Evolutionary conservation across 768 basidiomycete species (phyloP), one percentile per base, ranked within the genome.

Genomic region (Lentinus brumalis): DNA sequence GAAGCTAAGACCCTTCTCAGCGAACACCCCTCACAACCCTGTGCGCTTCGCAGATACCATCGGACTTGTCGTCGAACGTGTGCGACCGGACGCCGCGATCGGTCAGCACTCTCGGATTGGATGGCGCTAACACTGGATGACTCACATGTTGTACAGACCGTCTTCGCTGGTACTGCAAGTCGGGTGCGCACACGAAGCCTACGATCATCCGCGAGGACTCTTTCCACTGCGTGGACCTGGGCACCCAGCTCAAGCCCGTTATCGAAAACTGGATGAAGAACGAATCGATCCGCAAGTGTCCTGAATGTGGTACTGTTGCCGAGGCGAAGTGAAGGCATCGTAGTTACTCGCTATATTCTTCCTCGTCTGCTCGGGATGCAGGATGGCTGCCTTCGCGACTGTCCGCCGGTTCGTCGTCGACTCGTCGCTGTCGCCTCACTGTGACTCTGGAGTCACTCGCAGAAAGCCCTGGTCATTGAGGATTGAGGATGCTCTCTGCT

Each of bases 11-110:
- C 0, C 1, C 14, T 15, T 15, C 26, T 26, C 65, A 96, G 96
- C 87, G 0, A 97, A 98, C 71, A 97, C 93, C 0, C 96, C 96
- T 0, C 96, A 99, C 75, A 97, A 96, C 69, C 96, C 96, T 6
- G 89, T 96, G 31, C 85, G 96, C 18, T 96, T 89, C 67, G 87
- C 87, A 1, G 79, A 98, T 73, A 98, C 96, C 0, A 87, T 97
- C 52, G 96, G 96, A 1, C 79, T 98, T 16, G 96, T 98, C 21
- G 78, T 96, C 35, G 96, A 99, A 73, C 85, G 93, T 15, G 85
- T 89, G 29, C 80, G 96, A 35, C 94, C 95, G 0, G 78, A 80
- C n/a, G 78, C 70, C 5, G 85, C 93, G 1, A 76, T 86, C 53
- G 96, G 96, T 93, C 62, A 59, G 84, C n/a, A 10, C 16, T 9